Base-by-base conservation (phyloP, 164 flowering plant species). In the Chloranthus sessilifolius region DNA sequence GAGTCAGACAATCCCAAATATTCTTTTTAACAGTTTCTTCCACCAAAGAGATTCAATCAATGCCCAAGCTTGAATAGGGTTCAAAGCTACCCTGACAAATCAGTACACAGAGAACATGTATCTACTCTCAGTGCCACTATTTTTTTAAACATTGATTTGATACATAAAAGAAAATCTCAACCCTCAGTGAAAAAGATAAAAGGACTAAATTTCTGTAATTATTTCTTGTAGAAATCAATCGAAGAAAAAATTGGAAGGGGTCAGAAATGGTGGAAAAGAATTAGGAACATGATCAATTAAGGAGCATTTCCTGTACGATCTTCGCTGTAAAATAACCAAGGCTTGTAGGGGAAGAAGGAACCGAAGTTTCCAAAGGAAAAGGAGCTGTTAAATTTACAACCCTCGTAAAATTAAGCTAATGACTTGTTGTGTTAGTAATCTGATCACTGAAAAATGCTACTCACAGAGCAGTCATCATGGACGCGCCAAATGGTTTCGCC, bases 401-500 rank as follows among this genome's bases (percentile, higher is more conserved):
- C 60, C 43, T 31, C 15, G 21, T 36, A 23, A n/a, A 28, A 31
- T 14, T 43, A 34, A 15, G 36, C 46, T 30, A 33, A 46, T 20
- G 37, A 50, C 39, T 16, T 27, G 7, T 30, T 23, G 34, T 27
- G 11, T 22, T 20, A 57, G 36, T 17, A 63, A 40, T 17, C 44
- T 25, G 25, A 58, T 62, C 64, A 71, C 50, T 63, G 70, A 66
- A 79, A 77, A 53, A 75, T 66, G 63, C 61, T 70, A 87, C 97
- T 90, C 70, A 90, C 95, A 50, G 97, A 75, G 59, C 85, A 84
- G 73, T 90, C 97, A 73, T 90, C 97, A 68, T 90, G 95, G 55
- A 81, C 97, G 35, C 90, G 95, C 95, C 92, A 83, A 65, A 78
- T 84, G 41, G 95, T 81, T 77, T 86, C 94, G 24, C 92, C 97